Percentiles rank a stretch among this genome's conserved stretches.
Conservation (phyloP, 768 basidiomycete species). For the Agrocybe praecox region DNA sequence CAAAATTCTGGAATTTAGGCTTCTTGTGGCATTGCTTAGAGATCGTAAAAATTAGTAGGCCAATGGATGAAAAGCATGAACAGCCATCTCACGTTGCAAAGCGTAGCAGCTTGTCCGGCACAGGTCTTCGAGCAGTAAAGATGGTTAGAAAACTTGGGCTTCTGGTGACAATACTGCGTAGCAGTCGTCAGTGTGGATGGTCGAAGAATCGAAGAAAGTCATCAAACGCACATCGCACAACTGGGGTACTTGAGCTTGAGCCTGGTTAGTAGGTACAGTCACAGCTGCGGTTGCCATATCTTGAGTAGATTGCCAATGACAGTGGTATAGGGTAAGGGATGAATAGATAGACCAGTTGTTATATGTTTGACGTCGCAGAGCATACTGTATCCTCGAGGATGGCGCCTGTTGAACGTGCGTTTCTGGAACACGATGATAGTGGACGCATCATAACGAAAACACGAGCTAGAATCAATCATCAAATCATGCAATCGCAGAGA, state of each 20-base stretch:
- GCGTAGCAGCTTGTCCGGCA: constrained; percentile 43
- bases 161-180: constrained; percentile 50
- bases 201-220: not conserved
- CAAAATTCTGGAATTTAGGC: constrained; percentile 59
- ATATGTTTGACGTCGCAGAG: constrained; percentile 19
- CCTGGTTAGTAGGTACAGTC: constrained; percentile 21
- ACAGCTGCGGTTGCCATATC: constrained; percentile 30
- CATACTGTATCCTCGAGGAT: constrained; percentile 28
- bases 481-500: constrained; percentile 9
- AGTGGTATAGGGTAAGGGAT: constrained; percentile 8
- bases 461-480: not conserved
- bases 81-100: constrained; percentile 42
- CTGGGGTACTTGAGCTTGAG: constrained; percentile 26
- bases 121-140: constrained; percentile 59
- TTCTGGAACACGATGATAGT: not conserved
- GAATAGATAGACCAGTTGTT: not conserved
- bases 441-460: not conserved
- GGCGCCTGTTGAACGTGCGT: not conserved
- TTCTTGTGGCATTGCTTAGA: constrained; percentile 56
- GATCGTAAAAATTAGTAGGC: not conserved
- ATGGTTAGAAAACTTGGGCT: constrained; percentile 47
- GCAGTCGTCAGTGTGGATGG: constrained; percentile 9
- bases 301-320: constrained; percentile 4
- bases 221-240: constrained; percentile 41
- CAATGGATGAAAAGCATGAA: not conserved